Base-by-base conservation (phyloP, 2,329 filamentous ascomycete species). In the Aspergillus arachidicola region DNA sequence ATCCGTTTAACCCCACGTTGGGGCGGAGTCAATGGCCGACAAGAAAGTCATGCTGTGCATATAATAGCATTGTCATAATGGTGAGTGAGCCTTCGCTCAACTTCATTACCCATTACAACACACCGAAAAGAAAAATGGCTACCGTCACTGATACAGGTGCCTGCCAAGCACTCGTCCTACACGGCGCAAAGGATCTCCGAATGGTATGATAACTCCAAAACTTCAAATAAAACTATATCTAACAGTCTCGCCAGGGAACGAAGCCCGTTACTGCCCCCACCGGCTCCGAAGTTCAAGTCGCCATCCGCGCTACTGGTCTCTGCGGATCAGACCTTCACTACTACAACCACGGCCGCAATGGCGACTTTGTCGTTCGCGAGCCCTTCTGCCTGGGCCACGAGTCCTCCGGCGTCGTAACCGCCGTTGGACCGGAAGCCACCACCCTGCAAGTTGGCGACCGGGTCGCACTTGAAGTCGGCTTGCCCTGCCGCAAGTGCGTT, bases 391-490 rank as follows among this genome's bases (percentile, higher is more conserved):
- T 96, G 0, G 89, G 89, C 69, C 89, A 91, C 75, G 89, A 91
- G 75, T 94, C 93, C 16, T 86, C 92, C 10, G 94, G 93, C 63
- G 90, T 91, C 32, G 84, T 98, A 46, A 87, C 93, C 59, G 85
- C 86, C 53, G 83, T 92, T 46, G 93, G 93, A 23, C 75, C 84
- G 1, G 81, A 81, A 14, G 90, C 93, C 6, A 87, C 67, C 45
- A 80, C 78, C 36, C 86, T 96, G 66, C 81, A 86, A 69, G 75
- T 84, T 12, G 94, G 94, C 62, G 94, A 97, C 80, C 89, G 91
- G 71, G 90, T 97, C 23, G 93, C 94, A n/a, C 83, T 98, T 48
- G 94, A 98, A 83, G 94, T 96, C 16, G 94, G 94, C 57, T 86
- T 92, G 58, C 92, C 93, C 0, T 98, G 94, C 81, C 88, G 91